Percentiles rank a stretch among this genome's conserved stretches.
Evolutionary conservation across 192 early-diverging fungal species (phyloP).

Genomic region (Lobosporangium transversale): DNA sequence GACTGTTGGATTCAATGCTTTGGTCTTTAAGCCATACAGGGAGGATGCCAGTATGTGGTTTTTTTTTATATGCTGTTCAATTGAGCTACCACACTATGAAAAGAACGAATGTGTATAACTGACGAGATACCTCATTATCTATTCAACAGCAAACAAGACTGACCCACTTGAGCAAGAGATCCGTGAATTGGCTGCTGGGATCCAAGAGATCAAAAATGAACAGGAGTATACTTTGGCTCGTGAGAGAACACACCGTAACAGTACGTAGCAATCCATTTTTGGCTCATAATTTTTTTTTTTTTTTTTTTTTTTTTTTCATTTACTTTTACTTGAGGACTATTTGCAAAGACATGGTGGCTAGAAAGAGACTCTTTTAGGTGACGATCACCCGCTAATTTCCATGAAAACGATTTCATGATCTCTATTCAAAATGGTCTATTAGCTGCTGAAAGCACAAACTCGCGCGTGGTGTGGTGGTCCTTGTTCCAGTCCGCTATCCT

Average conservation of each 20-base stretch:
- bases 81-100: neutral
- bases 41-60: constrained; percentile 49
- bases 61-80: too few species aligned
- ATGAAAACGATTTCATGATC: too few species aligned
- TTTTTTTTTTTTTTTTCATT: too few species aligned
- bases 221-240: constrained; percentile 74
- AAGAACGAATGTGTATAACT: neutral
- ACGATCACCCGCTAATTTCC: too few species aligned
- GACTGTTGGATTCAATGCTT: constrained; percentile 66
- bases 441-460: constrained; percentile 84
- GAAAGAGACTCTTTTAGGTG: too few species aligned
- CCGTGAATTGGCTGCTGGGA: constrained; percentile 66
- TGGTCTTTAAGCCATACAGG: constrained; percentile 56
- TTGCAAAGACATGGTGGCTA: too few species aligned
- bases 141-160: constrained; percentile 51
- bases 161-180: constrained; percentile 75
- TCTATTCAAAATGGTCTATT: neutral
- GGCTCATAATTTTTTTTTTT: too few species aligned
- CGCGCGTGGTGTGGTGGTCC: constrained; percentile 84
- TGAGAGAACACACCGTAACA: constrained; percentile 72
- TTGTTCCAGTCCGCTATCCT: constrained; percentile 69
- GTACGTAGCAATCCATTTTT: constrained; percentile 58
- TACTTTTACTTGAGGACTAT: too few species aligned
- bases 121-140: constrained; percentile 12
- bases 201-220: constrained; percentile 74